Evolutionary conservation across 495 filamentous ascomycete genomes (phyloP).

Genomic region (Xylaria sp.): DNA sequence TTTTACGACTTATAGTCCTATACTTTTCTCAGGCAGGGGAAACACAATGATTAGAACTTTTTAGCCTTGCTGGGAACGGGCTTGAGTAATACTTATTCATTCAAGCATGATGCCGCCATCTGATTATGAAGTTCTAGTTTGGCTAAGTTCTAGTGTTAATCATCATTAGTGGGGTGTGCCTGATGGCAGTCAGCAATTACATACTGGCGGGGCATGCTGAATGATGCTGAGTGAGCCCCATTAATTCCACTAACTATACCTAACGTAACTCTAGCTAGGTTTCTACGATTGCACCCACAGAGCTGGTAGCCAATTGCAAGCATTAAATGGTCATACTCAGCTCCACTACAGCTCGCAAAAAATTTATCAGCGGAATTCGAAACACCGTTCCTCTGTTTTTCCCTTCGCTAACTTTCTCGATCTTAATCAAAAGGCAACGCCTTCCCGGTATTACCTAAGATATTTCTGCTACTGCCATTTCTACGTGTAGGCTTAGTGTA

Average conservation of each 20-base stretch:
- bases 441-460: background rate
- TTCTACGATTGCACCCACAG: background rate
- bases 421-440: background rate
- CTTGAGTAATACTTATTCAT: conserved; percentile 36
- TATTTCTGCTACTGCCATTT: background rate
- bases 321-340: background rate
- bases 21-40: background rate
- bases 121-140: conserved; percentile 8
- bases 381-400: background rate
- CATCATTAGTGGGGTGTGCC: background rate
- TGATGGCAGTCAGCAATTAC: conserved; percentile 25
- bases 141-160: background rate
- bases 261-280: background rate
- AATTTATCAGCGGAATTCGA: conserved; percentile 1
- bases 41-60: background rate
- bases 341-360: conserved; percentile 6
- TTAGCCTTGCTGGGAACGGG: background rate
- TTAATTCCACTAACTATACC: background rate
- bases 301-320: background rate
- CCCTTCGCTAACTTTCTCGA: background rate
- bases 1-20: background rate
- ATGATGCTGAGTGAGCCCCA: conserved; percentile 28
- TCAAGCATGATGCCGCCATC: conserved; percentile 7
- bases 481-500: background rate
- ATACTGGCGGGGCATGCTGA: conserved; percentile 34